Conservation (phyloP, 768 basidiomycete species). For the Russula sp. region DNA sequence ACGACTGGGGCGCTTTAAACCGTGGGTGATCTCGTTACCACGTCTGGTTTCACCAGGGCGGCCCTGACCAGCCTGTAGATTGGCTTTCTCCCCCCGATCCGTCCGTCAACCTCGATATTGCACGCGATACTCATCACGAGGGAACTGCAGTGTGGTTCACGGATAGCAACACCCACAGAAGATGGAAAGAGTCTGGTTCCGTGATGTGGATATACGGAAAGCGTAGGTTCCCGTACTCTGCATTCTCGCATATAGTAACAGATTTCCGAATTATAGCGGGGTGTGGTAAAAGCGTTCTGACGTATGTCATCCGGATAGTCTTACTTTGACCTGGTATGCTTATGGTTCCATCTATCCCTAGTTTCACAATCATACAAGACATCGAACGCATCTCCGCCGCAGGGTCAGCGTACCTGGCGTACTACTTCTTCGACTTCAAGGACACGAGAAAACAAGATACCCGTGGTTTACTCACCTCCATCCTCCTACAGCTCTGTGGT, state of each 20-base stretch:
- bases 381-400: not conserved
- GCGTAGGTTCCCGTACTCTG: not conserved
- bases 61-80: too few species aligned
- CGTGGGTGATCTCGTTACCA: not conserved
- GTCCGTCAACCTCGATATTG: not conserved
- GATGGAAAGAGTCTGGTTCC: not conserved
- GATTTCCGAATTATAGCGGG: not conserved
- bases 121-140: not conserved
- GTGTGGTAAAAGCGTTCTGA: not conserved
- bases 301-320: not conserved
- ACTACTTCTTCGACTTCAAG: slow-evolving; percentile 7
- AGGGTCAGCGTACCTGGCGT: not conserved
- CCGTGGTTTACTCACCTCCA: not conserved
- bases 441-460: not conserved
- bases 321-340: not conserved
- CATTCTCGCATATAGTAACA: not conserved
- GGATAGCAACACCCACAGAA: not conserved
- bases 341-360: not conserved
- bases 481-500: not conserved
- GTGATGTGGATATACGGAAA: slow-evolving; percentile 7
- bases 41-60: too few species aligned
- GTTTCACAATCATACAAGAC: not conserved
- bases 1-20: not conserved
- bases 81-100: slow-evolving; percentile 5
- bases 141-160: not conserved